phyloP scores from a whole-genome alignment of 352 stramenopile genomes.

The Phytophthora pistaciae region DNA sequence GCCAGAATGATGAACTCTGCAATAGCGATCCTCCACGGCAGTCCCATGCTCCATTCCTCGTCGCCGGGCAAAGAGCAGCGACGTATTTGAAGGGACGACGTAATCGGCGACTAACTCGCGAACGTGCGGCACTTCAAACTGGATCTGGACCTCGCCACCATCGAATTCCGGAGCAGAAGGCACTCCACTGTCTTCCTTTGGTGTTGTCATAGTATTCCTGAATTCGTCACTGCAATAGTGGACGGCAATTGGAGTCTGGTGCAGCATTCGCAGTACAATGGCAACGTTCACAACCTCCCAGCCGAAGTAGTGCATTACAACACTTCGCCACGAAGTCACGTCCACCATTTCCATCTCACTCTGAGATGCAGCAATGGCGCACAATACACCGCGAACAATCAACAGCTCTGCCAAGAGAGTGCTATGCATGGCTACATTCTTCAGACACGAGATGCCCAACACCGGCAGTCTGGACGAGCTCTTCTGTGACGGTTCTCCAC shows the following conservation, averaged over 20 bases:
- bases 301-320: conserved; percentile 25
- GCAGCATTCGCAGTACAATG: conserved; percentile 30
- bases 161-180: conserved; percentile 15
- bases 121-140: conserved; percentile 30
- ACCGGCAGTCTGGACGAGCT: conserved; percentile 12
- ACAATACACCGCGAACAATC: conserved; percentile 19
- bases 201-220: not conserved
- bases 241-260: conserved; percentile 33
- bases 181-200: not conserved
- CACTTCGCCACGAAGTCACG: conserved; percentile 18
- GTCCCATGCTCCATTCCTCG: conserved; percentile 8
- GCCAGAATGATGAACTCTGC: conserved; percentile 9
- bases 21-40: conserved; percentile 18
- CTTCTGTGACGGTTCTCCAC: not conserved
- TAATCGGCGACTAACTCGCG: conserved; percentile 23
- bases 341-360: not conserved
- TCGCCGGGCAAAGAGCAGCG: conserved; percentile 10
- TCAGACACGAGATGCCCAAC: conserved; percentile 25
- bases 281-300: conserved; percentile 25
- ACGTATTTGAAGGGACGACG: conserved; percentile 27
- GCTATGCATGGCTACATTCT: conserved; percentile 25
- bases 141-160: conserved; percentile 23
- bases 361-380: conserved; percentile 9
- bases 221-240: conserved; percentile 5
- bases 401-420: conserved; percentile 30